Evolutionary conservation across 106 monocot species (phyloP).

Genomic region (Iris macrosiphon): DNA sequence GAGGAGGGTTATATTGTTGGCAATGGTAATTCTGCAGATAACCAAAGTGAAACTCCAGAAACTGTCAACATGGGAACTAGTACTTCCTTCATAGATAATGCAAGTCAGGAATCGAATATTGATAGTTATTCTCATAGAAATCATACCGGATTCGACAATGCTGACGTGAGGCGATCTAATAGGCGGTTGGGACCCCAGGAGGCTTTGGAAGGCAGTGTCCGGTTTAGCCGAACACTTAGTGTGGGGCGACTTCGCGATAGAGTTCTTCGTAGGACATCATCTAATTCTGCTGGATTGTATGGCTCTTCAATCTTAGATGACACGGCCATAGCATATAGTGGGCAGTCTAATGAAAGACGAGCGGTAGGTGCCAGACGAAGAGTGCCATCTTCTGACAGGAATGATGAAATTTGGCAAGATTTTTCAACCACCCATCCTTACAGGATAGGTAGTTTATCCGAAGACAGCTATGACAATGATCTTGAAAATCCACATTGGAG

Average conservation of each 20-base stretch:
- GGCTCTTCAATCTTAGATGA: slow-evolving; percentile 31
- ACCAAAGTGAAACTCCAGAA: slow-evolving; percentile 4
- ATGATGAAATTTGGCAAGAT: slow-evolving; percentile 9
- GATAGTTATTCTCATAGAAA: slow-evolving; percentile 6
- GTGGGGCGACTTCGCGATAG: slow-evolving; percentile 91
- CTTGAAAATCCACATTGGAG: slow-evolving; percentile 21
- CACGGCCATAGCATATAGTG: slow-evolving; percentile 1
- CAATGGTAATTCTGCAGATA: not conserved
- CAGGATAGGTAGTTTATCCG: slow-evolving; percentile 1
- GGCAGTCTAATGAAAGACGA: slow-evolving; percentile 24
- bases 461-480: slow-evolving; percentile 12
- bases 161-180: slow-evolving; percentile 18
- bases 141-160: slow-evolving; percentile 17
- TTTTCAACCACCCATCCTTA: slow-evolving; percentile 1
- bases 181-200: slow-evolving; percentile 40
- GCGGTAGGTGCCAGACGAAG: slow-evolving; percentile 17
- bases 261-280: slow-evolving; percentile 70
- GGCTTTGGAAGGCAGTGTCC: slow-evolving; percentile 57
- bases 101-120: not conserved
- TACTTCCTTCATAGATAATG: slow-evolving; percentile 8
- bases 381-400: slow-evolving; percentile 8
- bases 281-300: slow-evolving; percentile 35
- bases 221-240: slow-evolving; percentile 80
- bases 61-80: not conserved
- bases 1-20: not conserved